These are phyloP conservation scores for Fusarium nurragi DNA, from an alignment of 2,329 filamentous ascomycete genomes.

Conservation along the genomic window DNA sequence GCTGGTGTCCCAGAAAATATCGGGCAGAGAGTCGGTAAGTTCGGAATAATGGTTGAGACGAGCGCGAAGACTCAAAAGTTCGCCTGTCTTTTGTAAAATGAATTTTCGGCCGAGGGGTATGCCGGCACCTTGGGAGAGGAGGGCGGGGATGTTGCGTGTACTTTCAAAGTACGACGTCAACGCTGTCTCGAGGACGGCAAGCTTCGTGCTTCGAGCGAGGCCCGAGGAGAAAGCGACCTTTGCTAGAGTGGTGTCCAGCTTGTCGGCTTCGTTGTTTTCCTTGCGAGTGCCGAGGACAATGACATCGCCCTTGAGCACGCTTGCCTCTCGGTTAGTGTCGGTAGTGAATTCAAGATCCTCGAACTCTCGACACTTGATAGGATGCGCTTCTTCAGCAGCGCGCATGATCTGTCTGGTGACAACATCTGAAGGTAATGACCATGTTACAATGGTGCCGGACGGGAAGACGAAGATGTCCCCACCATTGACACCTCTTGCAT, in stretches of 20 bases:
- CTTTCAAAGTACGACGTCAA: conserved; percentile 87
- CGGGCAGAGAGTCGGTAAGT: conserved; percentile 91
- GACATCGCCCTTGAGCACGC: conserved; percentile 84
- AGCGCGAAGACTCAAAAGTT: conserved; percentile 86
- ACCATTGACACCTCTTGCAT: conserved; percentile 67
- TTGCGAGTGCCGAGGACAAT: conserved; percentile 85
- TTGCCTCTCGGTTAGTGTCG: conserved; percentile 76
- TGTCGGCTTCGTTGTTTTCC: conserved; percentile 56
- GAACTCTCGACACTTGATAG: conserved; percentile 75
- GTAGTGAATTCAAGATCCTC: conserved; percentile 90
- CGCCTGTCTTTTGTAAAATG: conserved; percentile 92
- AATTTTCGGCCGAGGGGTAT: conserved; percentile 68
- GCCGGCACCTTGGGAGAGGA: conserved; percentile 71
- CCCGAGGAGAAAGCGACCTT: conserved; percentile 98
- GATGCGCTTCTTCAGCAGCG: conserved; percentile 79
- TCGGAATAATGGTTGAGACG: conserved; percentile 97
- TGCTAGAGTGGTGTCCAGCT: conserved; percentile 74
- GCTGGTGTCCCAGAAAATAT: conserved; percentile 94
- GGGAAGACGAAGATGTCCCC: conserved; percentile 97
- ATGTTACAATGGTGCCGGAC: conserved; percentile 91
- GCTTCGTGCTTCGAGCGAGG: conserved; percentile 89
- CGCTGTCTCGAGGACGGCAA: conserved; percentile 88
- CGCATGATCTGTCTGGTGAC: conserved; percentile 78
- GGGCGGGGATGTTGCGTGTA: conserved; percentile 81
- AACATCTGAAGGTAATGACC: conserved; percentile 83